Evolutionary conservation across 2,329 filamentous ascomycete species (phyloP).

Genomic region (Alternaria sp.): DNA sequence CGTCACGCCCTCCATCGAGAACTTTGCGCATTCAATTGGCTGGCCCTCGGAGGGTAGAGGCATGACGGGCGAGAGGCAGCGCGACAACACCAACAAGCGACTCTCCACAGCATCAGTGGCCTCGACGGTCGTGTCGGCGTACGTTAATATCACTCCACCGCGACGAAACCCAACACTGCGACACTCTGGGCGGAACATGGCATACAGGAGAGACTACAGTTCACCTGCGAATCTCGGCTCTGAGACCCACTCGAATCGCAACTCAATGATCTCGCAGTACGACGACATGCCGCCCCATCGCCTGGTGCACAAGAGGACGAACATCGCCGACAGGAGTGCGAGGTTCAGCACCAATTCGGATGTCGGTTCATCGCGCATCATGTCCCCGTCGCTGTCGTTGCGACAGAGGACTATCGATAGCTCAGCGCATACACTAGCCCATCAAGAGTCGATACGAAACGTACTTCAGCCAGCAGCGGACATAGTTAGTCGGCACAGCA

Average conservation of each 20-base stretch:
- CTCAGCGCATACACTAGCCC: conserved; percentile 36
- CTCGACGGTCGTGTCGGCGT: conserved; percentile 62
- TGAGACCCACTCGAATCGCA: conserved; percentile 51
- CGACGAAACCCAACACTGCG: conserved; percentile 55
- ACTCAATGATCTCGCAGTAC: conserved; percentile 49
- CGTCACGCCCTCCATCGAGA: conserved; percentile 52
- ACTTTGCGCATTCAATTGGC: conserved; percentile 57
- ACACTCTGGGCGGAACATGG: conserved; percentile 61
- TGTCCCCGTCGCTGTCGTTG: conserved; percentile 37
- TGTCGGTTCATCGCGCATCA: conserved; percentile 29
- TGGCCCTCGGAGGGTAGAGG: conserved; percentile 53
- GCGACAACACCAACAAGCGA: conserved; percentile 48
- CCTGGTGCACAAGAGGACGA: conserved; percentile 58
- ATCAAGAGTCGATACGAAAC: conserved; percentile 39
- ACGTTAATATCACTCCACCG: conserved; percentile 60
- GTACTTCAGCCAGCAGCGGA: conserved; percentile 45
- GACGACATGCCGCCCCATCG: conserved; percentile 54
- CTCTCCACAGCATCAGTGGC: conserved; percentile 59
- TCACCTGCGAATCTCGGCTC: conserved; percentile 50
- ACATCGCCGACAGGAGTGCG: conserved; percentile 54
- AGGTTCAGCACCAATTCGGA: conserved; percentile 40
- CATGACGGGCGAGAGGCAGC: conserved; percentile 27
- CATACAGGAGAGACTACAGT: conserved; percentile 53
- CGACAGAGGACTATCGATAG: conserved; percentile 37
- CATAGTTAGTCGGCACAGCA: conserved; percentile 40